Conservation (phyloP, 2,329 filamentous ascomycete genomes). For the Stylonectria norvegica region DNA sequence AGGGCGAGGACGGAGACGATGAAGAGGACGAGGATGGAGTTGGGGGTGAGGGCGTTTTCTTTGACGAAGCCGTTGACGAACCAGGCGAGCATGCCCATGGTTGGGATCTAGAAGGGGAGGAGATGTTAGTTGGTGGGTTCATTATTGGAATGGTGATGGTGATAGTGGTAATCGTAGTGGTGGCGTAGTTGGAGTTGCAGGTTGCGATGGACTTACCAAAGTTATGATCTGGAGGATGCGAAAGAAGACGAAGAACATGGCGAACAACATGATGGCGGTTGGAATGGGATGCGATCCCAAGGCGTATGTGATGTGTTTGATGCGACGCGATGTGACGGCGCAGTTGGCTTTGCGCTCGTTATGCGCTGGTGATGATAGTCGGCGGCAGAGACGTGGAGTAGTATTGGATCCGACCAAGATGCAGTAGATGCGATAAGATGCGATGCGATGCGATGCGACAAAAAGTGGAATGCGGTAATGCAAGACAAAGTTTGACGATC, state of each 20-base stretch:
- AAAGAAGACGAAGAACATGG: conserved; percentile 60
- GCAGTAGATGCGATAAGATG: neutral
- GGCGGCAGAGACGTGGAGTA: neutral
- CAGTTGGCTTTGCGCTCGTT: neutral
- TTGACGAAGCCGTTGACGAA: conserved; percentile 60
- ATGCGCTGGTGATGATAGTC: neutral
- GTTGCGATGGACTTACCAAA: conserved; percentile 44
- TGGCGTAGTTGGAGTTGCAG: too few species aligned
- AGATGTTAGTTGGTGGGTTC: conserved; percentile 6
- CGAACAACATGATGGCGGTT: conserved; percentile 55
- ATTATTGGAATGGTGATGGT: neutral
- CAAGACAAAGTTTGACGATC: neutral
- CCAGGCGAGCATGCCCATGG: conserved; percentile 64
- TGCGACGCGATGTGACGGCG: conserved; percentile 2
- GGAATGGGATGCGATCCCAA: neutral
- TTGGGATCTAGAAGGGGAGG: conserved; percentile 51
- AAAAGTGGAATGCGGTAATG: neutral
- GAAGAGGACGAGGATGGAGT: conserved; percentile 63
- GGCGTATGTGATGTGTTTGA: conserved; percentile 2
- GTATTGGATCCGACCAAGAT: neutral
- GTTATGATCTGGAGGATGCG: conserved; percentile 61
- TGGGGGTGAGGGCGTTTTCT: conserved; percentile 56
- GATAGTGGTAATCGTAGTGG: neutral
- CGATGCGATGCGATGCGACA: conserved; percentile 1
- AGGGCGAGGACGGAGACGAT: conserved; percentile 62